Conservation (phyloP, 371 early-diverging fungal species). For the Mucor irregularis region DNA sequence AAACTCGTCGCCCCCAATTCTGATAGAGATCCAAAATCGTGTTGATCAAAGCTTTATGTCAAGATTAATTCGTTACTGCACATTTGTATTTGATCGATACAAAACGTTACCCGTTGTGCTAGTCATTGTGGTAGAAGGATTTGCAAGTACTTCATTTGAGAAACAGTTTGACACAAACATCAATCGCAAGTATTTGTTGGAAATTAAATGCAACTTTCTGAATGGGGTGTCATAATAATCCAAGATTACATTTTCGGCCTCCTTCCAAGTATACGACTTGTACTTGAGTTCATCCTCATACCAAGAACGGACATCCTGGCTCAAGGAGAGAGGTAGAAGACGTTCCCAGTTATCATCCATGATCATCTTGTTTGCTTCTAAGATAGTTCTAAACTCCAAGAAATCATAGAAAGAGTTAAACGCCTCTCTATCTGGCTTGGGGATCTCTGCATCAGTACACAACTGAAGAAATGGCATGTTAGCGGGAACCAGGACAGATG, state of each 20-base stretch:
- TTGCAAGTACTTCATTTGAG: slow-evolving; percentile 11
- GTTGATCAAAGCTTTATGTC: slow-evolving; percentile 15
- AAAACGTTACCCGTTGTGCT: slow-evolving; percentile 9
- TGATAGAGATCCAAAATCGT: slow-evolving; percentile 11
- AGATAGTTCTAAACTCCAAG: neutral
- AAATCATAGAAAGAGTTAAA: slow-evolving; percentile 1
- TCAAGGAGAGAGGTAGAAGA: slow-evolving; percentile 1
- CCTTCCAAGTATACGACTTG: neutral
- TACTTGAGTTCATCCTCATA: neutral
- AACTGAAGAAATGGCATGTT: no score
- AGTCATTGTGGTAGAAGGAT: slow-evolving; percentile 12
- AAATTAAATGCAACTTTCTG: slow-evolving; percentile 1
- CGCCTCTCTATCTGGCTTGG: no score
- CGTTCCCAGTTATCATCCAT: neutral
- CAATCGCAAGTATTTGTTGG: slow-evolving; percentile 7
- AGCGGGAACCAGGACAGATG: no score
- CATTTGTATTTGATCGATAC: slow-evolving; percentile 4
- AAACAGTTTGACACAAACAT: slow-evolving; percentile 3
- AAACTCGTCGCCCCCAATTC: neutral
- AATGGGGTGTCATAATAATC: slow-evolving; percentile 6
- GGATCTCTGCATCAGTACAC: no score
- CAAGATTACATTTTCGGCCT: neutral
- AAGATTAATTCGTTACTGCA: slow-evolving; percentile 11
- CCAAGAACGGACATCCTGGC: neutral
- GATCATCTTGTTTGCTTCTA: neutral